Percentiles rank a stretch among this genome's conserved stretches.
These are phyloP conservation scores for Zizania palustris DNA, from an alignment of 202 grass and related monocot genomes.

Conservation along the genomic window DNA sequence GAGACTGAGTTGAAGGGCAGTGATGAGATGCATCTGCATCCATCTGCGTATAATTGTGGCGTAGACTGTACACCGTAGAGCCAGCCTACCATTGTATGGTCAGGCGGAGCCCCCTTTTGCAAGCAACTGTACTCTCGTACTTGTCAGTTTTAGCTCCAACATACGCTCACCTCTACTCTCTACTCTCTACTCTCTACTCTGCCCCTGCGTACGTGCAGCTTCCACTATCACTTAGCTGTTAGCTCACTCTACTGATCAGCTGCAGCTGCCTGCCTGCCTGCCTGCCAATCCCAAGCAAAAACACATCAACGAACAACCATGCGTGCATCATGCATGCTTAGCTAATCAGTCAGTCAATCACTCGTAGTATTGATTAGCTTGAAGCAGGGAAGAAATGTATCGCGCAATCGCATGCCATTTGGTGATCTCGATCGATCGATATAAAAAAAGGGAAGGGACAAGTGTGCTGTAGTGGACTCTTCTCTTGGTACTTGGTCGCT, in stretches of 20 bases:
- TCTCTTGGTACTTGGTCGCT: slow-evolving; percentile 56
- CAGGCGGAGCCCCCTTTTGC: slow-evolving; percentile 16
- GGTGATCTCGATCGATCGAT: background rate
- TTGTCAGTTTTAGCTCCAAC: slow-evolving; percentile 49
- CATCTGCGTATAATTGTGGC: background rate
- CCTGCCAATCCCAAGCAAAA: slow-evolving; percentile 42
- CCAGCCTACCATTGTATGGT: slow-evolving; percentile 10
- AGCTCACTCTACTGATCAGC: background rate
- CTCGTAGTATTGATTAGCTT: slow-evolving; percentile 33
- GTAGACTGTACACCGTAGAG: background rate
- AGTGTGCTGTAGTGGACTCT: slow-evolving; percentile 26
- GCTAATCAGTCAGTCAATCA: background rate
- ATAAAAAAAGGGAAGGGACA: background rate
- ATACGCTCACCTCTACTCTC: background rate
- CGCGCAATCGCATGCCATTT: slow-evolving; percentile 27
- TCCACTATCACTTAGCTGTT: background rate
- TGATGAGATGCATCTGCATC: background rate
- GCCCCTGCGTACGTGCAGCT: background rate
- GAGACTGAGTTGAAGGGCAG: background rate
- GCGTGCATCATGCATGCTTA: background rate
- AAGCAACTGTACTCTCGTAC: slow-evolving; percentile 42
- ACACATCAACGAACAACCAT: slow-evolving; percentile 16
- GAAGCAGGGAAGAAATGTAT: slow-evolving; percentile 18
- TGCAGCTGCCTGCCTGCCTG: background rate
- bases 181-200: background rate